Base-by-base conservation (phyloP, 805 yeast genomes). In the Metschnikowia kofuensis region DNA sequence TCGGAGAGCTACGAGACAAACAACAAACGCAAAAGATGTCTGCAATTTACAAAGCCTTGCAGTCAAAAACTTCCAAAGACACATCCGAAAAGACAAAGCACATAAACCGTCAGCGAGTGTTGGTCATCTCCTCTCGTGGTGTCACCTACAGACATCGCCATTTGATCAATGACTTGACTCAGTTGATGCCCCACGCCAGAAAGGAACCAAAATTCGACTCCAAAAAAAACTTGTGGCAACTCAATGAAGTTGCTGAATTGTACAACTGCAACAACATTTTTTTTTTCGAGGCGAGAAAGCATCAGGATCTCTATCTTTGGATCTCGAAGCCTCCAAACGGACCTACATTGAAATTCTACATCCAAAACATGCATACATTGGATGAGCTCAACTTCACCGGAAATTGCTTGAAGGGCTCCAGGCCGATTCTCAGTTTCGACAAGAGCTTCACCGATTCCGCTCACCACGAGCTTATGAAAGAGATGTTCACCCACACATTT, bases 341-440 rank as follows among this genome's bases (percentile, higher is more conserved):
- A 1, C 99, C 99, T 51, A 92, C 97, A 26, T 74, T 88, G 61
- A 94, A 94, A 70, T 92, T 94, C 68, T 94, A 86, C 65, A 79
- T 94, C 51, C 97, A 92, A 71, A 94, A 94, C 70, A 77, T 94
- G 71, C 98, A 94, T 69, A 94, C 98, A 32, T 82, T 90, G 76
- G 96, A 91, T 63, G 99, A 94, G 70, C 76, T 94, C 55, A 91
- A 94, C 66, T 94, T 94, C 73, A 90, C 96, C 11, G 99, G 99
- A 44, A 94, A 94, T 72, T 89, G 97, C 64, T 75, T 94, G 55
- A 89, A 86, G 67, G 99, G 99, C 6, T 89, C 97, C 13, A 82
- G 99, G 67, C 99, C 99, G 6, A 69, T 94, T 36, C 76, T 94
- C 55, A 87, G 96, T 43, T 94, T 94, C 66, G 99, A 91, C 67